These are phyloP conservation scores for Monosporascus sp. DNA, from an alignment of 2,329 filamentous ascomycete genomes.

Conservation along the genomic window DNA sequence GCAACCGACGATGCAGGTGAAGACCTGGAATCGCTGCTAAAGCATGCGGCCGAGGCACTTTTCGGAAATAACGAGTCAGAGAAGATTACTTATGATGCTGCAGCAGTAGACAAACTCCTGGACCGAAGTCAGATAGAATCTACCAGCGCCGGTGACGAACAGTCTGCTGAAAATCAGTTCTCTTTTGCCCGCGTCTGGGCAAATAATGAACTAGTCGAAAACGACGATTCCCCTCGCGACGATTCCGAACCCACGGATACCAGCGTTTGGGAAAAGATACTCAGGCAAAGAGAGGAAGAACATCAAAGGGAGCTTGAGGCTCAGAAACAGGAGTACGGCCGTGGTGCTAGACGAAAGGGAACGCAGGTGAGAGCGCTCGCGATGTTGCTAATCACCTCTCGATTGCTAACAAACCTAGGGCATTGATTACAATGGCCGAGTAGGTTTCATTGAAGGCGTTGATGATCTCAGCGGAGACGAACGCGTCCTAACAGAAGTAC, in stretches of 20 bases:
- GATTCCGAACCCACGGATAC: slow-evolving; percentile 53
- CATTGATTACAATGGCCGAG: slow-evolving; percentile 40
- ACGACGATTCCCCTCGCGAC: slow-evolving; percentile 48
- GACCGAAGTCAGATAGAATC: slow-evolving; percentile 79
- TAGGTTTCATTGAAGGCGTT: slow-evolving; percentile 22
- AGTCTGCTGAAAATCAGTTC: slow-evolving; percentile 71
- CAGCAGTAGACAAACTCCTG: slow-evolving; percentile 83
- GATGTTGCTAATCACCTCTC: slow-evolving; percentile 15
- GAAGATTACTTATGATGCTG: slow-evolving; percentile 75
- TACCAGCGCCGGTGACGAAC: slow-evolving; percentile 57
- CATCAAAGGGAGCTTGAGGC: slow-evolving; percentile 66
- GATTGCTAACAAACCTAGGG: slow-evolving; percentile 14
- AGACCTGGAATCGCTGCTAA: slow-evolving; percentile 82
- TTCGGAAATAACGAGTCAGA: slow-evolving; percentile 70
- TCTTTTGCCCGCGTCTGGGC: slow-evolving; percentile 89
- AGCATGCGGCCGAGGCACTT: slow-evolving; percentile 78
- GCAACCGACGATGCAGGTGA: slow-evolving; percentile 71
- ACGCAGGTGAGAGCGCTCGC: slow-evolving; percentile 32
- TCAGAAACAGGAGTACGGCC: slow-evolving; percentile 70
- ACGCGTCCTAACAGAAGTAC: slow-evolving; percentile 6
- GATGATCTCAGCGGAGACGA: slow-evolving; percentile 11
- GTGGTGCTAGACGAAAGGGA: slow-evolving; percentile 68
- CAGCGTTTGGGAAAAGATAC: slow-evolving; percentile 84
- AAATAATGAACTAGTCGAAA: slow-evolving; percentile 69
- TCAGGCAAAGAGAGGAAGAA: slow-evolving; percentile 73